Evolutionary conservation across 164 flowering plant genomes (phyloP), one percentile per base, ranked within the genome.

Genomic region (Santalum album): DNA sequence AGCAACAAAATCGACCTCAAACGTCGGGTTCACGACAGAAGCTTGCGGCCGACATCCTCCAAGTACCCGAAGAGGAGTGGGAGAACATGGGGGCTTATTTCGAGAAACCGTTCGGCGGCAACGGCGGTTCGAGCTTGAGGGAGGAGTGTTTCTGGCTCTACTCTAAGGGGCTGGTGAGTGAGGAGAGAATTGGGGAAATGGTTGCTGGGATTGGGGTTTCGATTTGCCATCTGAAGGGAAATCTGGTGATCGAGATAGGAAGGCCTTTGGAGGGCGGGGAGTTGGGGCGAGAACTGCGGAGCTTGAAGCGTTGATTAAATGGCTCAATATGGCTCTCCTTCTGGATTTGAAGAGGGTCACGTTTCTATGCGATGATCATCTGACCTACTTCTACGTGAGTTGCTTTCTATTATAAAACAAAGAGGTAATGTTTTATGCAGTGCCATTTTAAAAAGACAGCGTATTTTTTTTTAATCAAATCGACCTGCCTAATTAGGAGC

Each of bases 321-420:
- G 49, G 3, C 49, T 46, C 49, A 46, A 46, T 23, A 23, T 21
- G 10, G 49, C 49, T 46, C 49, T 46, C 7, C 10, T 46, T 1
- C 16, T 46, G 25, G 49, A 46, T 18, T 46, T 46, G 49, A 46
- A 46, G 21, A 46, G 49, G 12, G 49, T 46, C 49, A 9, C 18
- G 1, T 19, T 46, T 18, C 25, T 10, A 3, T 46, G 49, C 16
- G 49, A 46, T 46, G 49, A 46, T 14, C 10, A 19, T 18, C 49
- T 46, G 10, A 46, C 49, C 25, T 23, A 10, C 16, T 23, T 46
- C 10, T 46, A 23, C 22, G 49, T 46, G 16, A 19, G 21, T 18
- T 12, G 16, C 49, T 46, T 21, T 19, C 34, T 29, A 29, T 29
- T 29, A 3, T 29, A 29, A n/a, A n/a, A n/a, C n/a, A n/a, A n/a